phyloP scores from a whole-genome alignment of 2,329 filamentous ascomycete genomes.

The Aurifilum marmelostoma region DNA sequence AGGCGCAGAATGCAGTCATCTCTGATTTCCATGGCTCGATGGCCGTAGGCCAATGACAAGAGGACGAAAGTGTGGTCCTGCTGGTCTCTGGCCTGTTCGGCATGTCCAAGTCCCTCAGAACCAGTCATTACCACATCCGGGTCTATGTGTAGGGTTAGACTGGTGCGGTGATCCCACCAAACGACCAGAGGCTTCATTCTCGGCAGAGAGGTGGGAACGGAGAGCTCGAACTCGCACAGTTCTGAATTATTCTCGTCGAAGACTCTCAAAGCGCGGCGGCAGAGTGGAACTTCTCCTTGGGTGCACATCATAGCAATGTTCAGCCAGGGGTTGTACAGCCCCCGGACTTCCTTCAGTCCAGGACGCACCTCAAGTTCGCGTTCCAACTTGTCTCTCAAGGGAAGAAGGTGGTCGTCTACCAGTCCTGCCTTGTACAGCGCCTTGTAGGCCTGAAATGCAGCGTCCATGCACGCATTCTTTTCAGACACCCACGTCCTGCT shows the following conservation, averaged over 20 bases:
- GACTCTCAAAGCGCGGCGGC: slow-evolving; percentile 40
- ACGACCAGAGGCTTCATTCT: slow-evolving; percentile 43
- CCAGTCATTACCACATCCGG: slow-evolving; percentile 31
- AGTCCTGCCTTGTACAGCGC: slow-evolving; percentile 71
- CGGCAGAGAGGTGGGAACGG: slow-evolving; percentile 49
- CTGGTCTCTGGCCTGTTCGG: background rate
- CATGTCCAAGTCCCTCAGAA: slow-evolving; percentile 13
- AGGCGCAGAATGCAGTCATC: slow-evolving; percentile 50
- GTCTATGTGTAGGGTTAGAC: slow-evolving; percentile 44
- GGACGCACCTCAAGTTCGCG: slow-evolving; percentile 44
- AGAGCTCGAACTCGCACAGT: slow-evolving; percentile 46
- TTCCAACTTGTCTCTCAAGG: slow-evolving; percentile 49
- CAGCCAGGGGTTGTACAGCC: slow-evolving; percentile 52
- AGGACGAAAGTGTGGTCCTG: slow-evolving; percentile 51
- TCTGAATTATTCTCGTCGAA: slow-evolving; percentile 38
- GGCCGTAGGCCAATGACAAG: slow-evolving; percentile 50
- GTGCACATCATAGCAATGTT: slow-evolving; percentile 49
- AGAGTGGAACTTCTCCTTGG: slow-evolving; percentile 34
- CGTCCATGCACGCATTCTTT: slow-evolving; percentile 75
- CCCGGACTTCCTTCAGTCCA: slow-evolving; percentile 40
- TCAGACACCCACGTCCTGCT: slow-evolving; percentile 68
- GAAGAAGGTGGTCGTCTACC: slow-evolving; percentile 78
- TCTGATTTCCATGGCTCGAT: slow-evolving; percentile 47
- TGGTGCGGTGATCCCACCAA: slow-evolving; percentile 42
- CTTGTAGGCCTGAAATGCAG: slow-evolving; percentile 78